Conservation (phyloP, 192 early-diverging fungal species). For the Helicostylum pulchrum region DNA sequence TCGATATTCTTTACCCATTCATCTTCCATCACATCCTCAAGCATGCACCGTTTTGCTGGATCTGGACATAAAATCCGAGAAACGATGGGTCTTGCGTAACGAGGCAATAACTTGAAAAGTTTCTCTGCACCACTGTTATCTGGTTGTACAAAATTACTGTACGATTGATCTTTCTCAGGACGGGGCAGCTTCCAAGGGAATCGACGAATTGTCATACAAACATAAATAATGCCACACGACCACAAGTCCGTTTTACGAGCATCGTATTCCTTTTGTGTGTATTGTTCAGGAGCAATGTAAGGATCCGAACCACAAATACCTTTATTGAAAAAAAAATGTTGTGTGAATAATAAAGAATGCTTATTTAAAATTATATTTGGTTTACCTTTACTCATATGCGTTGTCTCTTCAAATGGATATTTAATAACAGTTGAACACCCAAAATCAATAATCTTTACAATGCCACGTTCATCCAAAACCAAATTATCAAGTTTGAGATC, state of each 20-base stretch:
- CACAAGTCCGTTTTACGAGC: conserved; percentile 89
- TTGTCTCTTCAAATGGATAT: conserved; percentile 70
- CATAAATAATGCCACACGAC: conserved; percentile 87
- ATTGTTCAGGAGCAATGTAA: conserved; percentile 93
- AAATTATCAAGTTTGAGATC: conserved; percentile 89
- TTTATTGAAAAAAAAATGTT: conserved; percentile 17
- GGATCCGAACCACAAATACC: conserved; percentile 91
- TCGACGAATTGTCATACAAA: conserved; percentile 67
- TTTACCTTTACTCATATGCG: conserved; percentile 49
- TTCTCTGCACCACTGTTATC: conserved; percentile 46
- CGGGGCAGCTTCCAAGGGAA: conserved; percentile 69
- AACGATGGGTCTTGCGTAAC: conserved; percentile 56
- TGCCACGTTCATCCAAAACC: conserved; percentile 64
- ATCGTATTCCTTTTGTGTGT: conserved; percentile 72
- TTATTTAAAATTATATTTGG: too few relatives aligned
- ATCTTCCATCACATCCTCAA: conserved; percentile 66
- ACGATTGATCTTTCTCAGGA: conserved; percentile 52
- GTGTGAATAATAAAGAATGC: background rate
- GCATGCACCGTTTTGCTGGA: conserved; percentile 47
- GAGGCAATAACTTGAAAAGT: conserved; percentile 54
- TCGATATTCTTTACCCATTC: conserved; percentile 72
- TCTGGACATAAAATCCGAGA: conserved; percentile 63
- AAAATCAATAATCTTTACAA: conserved; percentile 89
- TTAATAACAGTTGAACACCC: conserved; percentile 83
- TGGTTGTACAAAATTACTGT: conserved; percentile 44